phyloP scores from a whole-genome alignment of 192 early-diverging fungal genomes.

The Rhizophagus sp. region DNA sequence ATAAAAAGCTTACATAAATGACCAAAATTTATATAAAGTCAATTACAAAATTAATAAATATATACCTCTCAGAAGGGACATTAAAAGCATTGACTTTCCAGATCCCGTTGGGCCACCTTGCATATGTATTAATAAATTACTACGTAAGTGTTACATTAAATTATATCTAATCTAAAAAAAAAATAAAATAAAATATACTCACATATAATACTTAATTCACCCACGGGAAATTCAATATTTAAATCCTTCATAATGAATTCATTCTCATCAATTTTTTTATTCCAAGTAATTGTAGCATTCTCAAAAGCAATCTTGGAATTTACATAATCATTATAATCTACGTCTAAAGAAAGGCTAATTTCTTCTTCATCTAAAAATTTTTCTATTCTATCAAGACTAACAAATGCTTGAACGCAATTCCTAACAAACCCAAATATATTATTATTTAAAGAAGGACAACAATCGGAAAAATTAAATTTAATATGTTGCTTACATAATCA shows the following conservation, averaged over 20 bases:
- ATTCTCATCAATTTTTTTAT: slow-evolving; percentile 20
- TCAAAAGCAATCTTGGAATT: slow-evolving; percentile 42
- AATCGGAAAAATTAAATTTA: neutral
- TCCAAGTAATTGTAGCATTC: slow-evolving; percentile 56
- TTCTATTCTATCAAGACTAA: slow-evolving; percentile 70
- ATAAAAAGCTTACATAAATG: neutral
- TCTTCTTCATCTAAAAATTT: slow-evolving; percentile 76
- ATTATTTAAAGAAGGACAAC: neutral
- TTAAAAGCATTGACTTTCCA: slow-evolving; percentile 82
- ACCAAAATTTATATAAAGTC: neutral
- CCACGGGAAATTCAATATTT: slow-evolving; percentile 65
- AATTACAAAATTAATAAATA: neutral
- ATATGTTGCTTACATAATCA: slow-evolving; percentile 48
- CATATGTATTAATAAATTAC: neutral
- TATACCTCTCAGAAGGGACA: slow-evolving; percentile 73
- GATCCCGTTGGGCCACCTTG: slow-evolving; percentile 76
- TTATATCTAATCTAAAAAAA: neutral
- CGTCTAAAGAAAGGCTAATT: slow-evolving; percentile 34
- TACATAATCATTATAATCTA: neutral
- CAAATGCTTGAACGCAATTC: slow-evolving; percentile 47
- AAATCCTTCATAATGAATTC: slow-evolving; percentile 66
- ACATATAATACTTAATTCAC: slow-evolving; percentile 74
- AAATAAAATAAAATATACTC: neutral
- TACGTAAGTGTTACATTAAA: no score
- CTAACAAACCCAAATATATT: neutral